Evolutionary conservation across 768 basidiomycete genomes (phyloP).

Genomic region (Termitomyces sp.): DNA sequence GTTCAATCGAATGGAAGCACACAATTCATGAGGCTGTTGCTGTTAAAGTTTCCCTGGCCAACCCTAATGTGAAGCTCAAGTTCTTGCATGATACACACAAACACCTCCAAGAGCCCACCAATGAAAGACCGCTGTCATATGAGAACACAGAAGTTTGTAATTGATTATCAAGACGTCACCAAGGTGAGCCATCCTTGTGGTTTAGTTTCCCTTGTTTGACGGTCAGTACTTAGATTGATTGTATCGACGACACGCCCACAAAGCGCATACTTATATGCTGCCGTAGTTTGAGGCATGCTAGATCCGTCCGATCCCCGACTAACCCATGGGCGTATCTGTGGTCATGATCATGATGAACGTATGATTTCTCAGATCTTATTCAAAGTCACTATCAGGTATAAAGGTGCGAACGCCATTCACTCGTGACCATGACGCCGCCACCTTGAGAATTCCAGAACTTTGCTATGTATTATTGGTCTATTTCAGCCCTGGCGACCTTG

Average conservation of each 20-base stretch:
- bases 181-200: background rate
- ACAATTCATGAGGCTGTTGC: background rate
- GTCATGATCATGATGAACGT: slow-evolving; percentile 1
- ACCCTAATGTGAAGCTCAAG: slow-evolving; percentile 3
- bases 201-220: background rate
- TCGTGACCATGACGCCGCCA: background rate
- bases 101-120: slow-evolving; percentile 3
- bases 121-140: background rate
- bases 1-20: slow-evolving; percentile 1
- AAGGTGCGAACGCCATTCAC: background rate
- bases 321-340: too few species aligned
- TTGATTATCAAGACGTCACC: background rate
- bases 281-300: background rate
- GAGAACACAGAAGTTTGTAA: background rate
- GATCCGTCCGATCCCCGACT: slow-evolving; percentile 12
- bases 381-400: background rate
- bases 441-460: background rate
- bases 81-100: background rate
- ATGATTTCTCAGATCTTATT: slow-evolving; percentile 10
- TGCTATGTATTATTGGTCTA: background rate
- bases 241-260: background rate
- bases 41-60: slow-evolving; percentile 6
- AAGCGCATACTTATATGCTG: background rate
- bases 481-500: background rate
- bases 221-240: background rate